phyloP scores from a whole-genome alignment of 2,329 filamentous ascomycete genomes.

The Monosporascus cannonballus region DNA sequence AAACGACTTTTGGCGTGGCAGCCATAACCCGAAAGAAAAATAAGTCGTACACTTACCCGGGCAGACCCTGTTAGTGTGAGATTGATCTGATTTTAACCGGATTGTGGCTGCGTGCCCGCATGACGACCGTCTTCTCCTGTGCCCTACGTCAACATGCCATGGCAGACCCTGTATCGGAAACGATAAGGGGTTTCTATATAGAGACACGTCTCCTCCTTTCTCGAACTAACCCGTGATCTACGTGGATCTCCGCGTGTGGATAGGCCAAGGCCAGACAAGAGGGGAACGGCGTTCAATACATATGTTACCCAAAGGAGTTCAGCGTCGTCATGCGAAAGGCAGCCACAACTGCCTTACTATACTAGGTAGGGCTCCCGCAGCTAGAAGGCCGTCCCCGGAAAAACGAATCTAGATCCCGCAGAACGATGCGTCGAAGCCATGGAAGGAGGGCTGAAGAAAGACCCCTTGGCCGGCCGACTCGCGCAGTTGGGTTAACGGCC shows the following conservation, averaged over 20 bases:
- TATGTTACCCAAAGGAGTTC: constrained; percentile 38
- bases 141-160: too few species aligned
- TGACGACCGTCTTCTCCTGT: too few species aligned
- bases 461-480: constrained; percentile 2
- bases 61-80: too few species aligned
- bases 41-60: too few species aligned
- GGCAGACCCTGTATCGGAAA: too few species aligned
- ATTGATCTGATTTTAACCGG: too few species aligned
- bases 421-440: constrained; percentile 37
- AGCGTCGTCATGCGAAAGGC: constrained; percentile 36
- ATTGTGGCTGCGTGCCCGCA: too few species aligned
- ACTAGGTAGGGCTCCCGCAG: not conserved
- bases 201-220: not conserved
- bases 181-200: not conserved
- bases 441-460: constrained; percentile 9
- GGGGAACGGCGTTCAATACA: constrained; percentile 26
- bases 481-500: too few species aligned
- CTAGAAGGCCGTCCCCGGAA: too few species aligned
- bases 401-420: constrained; percentile 23
- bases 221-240: constrained; percentile 16
- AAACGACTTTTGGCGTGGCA: too few species aligned
- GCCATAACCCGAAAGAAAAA: too few species aligned
- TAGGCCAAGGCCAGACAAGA: constrained; percentile 29
- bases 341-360: constrained; percentile 10
- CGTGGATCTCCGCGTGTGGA: constrained; percentile 13